These are phyloP conservation scores for Xylariaceae sp. DNA, from an alignment of 2,329 filamentous ascomycete species.

Conservation along the genomic window DNA sequence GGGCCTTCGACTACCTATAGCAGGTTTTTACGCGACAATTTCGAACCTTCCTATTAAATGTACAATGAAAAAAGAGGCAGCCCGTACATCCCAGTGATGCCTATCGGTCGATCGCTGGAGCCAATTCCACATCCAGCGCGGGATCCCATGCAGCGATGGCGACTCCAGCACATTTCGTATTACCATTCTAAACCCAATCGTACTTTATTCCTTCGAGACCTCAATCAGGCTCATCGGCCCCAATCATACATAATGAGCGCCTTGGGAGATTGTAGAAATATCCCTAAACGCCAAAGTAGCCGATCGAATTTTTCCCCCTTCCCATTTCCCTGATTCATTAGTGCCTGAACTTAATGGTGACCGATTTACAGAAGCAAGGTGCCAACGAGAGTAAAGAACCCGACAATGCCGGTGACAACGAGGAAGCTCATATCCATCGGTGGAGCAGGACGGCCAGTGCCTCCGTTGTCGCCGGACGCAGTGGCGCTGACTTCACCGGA, in stretches of 20 bases:
- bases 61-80: conserved; percentile 6
- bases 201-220: too few species aligned
- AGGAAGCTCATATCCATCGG: conserved; percentile 49
- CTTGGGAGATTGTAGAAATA: too few species aligned
- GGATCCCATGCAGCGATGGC: conserved; percentile 3
- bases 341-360: background rate
- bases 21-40: conserved; percentile 16
- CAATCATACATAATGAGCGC: too few species aligned
- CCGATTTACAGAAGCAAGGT: conserved; percentile 48
- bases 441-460: conserved; percentile 41
- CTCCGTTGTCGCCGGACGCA: conserved; percentile 45
- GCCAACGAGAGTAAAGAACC: conserved; percentile 47
- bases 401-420: conserved; percentile 43
- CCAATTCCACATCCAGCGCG: conserved; percentile 26
- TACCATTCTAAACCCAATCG: conserved; percentile 7
- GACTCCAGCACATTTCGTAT: conserved; percentile 3
- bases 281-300: conserved; percentile 16
- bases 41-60: conserved; percentile 3
- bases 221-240: too few species aligned
- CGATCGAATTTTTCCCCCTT: background rate
- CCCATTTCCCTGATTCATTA: conserved; percentile 12
- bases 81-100: conserved; percentile 20
- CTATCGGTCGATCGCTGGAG: conserved; percentile 24
- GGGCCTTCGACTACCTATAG: too few species aligned
- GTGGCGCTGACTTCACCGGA: conserved; percentile 48